Evolutionary conservation across 768 basidiomycete genomes (phyloP), one percentile per base, ranked within the genome.

Genomic region (Leccinum variicolor): DNA sequence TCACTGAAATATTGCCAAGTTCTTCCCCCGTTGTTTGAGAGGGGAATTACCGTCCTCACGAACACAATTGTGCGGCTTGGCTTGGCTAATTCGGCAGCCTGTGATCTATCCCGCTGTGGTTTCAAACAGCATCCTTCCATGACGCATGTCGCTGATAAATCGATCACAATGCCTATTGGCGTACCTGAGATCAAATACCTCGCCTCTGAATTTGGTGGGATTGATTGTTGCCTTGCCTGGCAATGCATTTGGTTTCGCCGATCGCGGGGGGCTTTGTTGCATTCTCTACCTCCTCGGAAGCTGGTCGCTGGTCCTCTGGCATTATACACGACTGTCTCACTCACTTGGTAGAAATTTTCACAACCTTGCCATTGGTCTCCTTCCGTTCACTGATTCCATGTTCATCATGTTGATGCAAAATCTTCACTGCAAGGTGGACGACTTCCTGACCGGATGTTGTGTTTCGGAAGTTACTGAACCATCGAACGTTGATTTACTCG

Each of bases 361-460:
- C n/a, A n/a, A 64, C 23, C 26, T 55, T 36, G 31, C 57, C 31
- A 64, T 45, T 31, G 59, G 63, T 14, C n/a, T 57, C 28, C 17
- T 64, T 53, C 62, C 54, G 14, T 39, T 64, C 15, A 46, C 11
- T 47, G 63, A 59, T 9, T 19, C 57, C n/a, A 21, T 64, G 17
- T 51, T 56, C 25, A 54, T 64, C 53, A 45, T 57, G 31, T 33
- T 56, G 19, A 50, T 61, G 36, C 51, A 21, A 13, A 63, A 56
- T 23, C 39, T 47, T 55, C 43, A 21, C 57, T 4, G 21, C 17
- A 11, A 55, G 61, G 28, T 65, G 64, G 57, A 58, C n/a, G 34
- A 62, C 31, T 54, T 66, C 25, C 65, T 65, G 6, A 43, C 67
- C 7, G 62, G 59, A 7, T 58, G 58, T 68, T 14, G 61, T 67